These are phyloP conservation scores for Dujonia santamariae DNA, from an alignment of 1,139 yeast species.

Conservation along the genomic window DNA sequence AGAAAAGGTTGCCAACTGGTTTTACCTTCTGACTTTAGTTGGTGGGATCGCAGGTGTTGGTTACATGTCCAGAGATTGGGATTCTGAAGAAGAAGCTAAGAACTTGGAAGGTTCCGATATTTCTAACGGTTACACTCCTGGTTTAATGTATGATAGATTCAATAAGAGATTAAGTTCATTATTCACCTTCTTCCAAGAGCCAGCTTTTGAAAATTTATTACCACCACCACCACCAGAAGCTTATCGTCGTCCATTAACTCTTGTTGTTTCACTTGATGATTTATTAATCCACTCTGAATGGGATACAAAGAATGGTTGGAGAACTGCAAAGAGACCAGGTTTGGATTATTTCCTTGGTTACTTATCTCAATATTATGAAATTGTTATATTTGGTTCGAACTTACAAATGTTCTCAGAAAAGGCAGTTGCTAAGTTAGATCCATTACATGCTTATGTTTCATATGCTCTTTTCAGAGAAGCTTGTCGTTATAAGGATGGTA, in stretches of 20 bases:
- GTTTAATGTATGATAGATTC: constrained; percentile 65
- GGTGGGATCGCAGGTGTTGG: constrained; percentile 63
- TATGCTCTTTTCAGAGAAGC: constrained; percentile 90
- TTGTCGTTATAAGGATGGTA: constrained; percentile 86
- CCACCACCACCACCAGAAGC: constrained; percentile 90
- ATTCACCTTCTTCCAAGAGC: constrained; percentile 86
- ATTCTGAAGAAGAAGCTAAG: constrained; percentile 66
- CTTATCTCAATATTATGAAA: constrained; percentile 91
- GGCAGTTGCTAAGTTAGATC: constrained; percentile 85
- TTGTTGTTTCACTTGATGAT: constrained; percentile 87
- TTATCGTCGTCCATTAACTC: constrained; percentile 87
- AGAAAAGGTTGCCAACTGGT: constrained; percentile 66
- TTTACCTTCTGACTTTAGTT: constrained; percentile 62
- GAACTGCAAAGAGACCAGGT: constrained; percentile 98
- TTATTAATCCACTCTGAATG: constrained; percentile 87
- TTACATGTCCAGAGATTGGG: constrained; percentile 87
- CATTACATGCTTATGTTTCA: constrained; percentile 83
- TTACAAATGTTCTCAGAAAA: constrained; percentile 85
- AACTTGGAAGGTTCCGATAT: constrained; percentile 40
- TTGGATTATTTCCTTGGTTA: constrained; percentile 94
- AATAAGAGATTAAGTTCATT: constrained; percentile 69
- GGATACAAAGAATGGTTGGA: constrained; percentile 94
- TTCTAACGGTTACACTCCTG: constrained; percentile 63
- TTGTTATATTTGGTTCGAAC: constrained; percentile 84
- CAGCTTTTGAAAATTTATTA: constrained; percentile 85